Evolutionary conservation across 2,329 filamentous ascomycete species (phyloP).

Genomic region (Botryotinia globosa): DNA sequence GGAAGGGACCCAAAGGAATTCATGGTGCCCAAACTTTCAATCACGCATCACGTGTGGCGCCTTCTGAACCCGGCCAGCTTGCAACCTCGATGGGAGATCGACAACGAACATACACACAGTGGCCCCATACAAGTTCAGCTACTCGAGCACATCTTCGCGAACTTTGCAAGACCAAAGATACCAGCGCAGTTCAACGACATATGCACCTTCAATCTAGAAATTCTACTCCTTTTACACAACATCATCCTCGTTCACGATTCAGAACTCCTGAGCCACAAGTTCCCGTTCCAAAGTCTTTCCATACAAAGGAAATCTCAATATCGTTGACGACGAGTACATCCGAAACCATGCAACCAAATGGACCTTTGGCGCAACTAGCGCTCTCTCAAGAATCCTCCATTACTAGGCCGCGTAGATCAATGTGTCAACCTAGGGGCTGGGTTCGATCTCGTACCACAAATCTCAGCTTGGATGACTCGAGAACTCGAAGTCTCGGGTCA

Average conservation of each 20-base stretch:
- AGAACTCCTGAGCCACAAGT: constrained; percentile 47
- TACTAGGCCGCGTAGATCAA: not conserved
- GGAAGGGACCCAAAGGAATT: constrained; percentile 56
- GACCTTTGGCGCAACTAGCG: constrained; percentile 60
- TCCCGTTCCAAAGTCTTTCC: constrained; percentile 47
- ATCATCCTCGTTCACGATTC: constrained; percentile 50
- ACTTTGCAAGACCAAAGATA: constrained; percentile 56
- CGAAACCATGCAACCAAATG: constrained; percentile 61
- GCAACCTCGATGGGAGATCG: constrained; percentile 53
- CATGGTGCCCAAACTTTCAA: not conserved
- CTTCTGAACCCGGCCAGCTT: constrained; percentile 49
- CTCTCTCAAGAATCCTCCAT: constrained; percentile 27
- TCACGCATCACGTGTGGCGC: constrained; percentile 25
- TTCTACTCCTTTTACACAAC: constrained; percentile 56
- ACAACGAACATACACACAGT: constrained; percentile 51
- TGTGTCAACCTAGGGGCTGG: constrained; percentile 8
- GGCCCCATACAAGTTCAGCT: constrained; percentile 62
- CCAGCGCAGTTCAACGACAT: constrained; percentile 45
- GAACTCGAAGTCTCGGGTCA: constrained; percentile 30
- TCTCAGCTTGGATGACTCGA: constrained; percentile 16
- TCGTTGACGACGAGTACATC: constrained; percentile 62
- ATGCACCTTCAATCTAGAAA: constrained; percentile 50
- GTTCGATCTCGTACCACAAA: not conserved
- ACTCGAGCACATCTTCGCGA: constrained; percentile 62
- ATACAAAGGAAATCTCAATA: constrained; percentile 59